Evolutionary conservation across 768 basidiomycete genomes (phyloP), one percentile per base, ranked within the genome.

Genomic region (Fomitopsis pulvina): DNA sequence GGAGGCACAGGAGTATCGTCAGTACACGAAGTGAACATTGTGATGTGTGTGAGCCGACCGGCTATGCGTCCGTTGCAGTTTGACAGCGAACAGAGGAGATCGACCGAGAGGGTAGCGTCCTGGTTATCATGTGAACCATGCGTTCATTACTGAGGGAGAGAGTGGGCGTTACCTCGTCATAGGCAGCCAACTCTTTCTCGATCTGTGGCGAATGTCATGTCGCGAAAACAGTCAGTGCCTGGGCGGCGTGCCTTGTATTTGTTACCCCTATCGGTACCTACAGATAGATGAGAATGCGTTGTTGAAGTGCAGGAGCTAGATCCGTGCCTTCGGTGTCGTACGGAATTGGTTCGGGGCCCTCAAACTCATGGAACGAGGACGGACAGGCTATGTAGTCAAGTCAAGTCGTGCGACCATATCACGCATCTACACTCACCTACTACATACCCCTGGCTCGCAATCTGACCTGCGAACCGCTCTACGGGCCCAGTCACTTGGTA

Each of bases 401-500:
- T 28, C 14, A 20, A 48, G 24, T 29, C 18, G 14, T 45, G 21
- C 30, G 27, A 27, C 24, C 26, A 26, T 29, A 0, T 44, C 16
- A 5, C 11, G 38, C 29, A 44, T 29, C 25, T 20, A 7, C 8
- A 63, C 83, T 25, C 47, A 87, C 89, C 89, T 10, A 89, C 87
- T 41, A 92, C 78, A 56, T 79, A 90, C 55, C 90, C 90, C 26
- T 91, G 85, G 53, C 85, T 89, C 8, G 90, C 91, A 57, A 93
- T 91, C 68, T 88, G 86, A 12, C 86, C 83, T 0, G 87, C 87
- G 61, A 89, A 92, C 44, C 93, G 80, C 64, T 94, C 92, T n/a
- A 95, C 93, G 29, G 93, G 93, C 0, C 92, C 92, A n/a, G 91
- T 94, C 1, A 94, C 92, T 65, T 91, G 89, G 63, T 96, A 97